Percentiles rank a stretch among this genome's conserved stretches.
Conservation (phyloP, 352 stramenopile species). For the Globisporangium mamillatum region DNA sequence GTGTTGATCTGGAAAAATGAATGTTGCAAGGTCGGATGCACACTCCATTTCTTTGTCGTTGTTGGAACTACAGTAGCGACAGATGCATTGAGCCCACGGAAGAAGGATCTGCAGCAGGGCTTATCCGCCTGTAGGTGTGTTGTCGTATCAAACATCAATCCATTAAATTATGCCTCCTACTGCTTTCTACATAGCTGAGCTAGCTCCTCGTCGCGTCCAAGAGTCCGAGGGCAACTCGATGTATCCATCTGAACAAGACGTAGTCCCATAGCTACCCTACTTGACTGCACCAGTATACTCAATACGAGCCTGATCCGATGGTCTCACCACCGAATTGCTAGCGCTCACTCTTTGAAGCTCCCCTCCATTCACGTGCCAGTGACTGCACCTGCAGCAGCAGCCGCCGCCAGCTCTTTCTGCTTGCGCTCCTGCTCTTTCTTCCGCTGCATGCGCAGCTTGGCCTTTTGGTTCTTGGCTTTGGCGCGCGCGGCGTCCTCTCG, state of each 20-base stretch:
- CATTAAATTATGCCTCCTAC: not conserved
- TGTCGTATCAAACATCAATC: not conserved
- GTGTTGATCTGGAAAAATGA: not conserved
- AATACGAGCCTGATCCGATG: not conserved
- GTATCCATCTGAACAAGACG: not conserved
- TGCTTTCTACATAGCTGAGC: not conserved
- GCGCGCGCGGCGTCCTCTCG: constrained; percentile 59
- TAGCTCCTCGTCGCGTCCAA: not conserved
- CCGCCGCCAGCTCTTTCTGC: constrained; percentile 13
- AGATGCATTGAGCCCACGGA: not conserved
- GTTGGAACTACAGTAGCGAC: not conserved
- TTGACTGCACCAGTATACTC: not conserved
- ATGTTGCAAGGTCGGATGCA: not conserved
- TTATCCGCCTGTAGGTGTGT: not conserved
- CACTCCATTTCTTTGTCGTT: not conserved
- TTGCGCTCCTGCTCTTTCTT: constrained; percentile 67
- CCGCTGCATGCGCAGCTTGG: constrained; percentile 67
- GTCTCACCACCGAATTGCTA: not conserved
- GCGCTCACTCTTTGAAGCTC: not conserved
- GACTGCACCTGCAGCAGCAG: not conserved
- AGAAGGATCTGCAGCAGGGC: no score
- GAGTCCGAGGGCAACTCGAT: not conserved
- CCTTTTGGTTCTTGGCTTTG: constrained; percentile 75
- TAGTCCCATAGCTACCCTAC: no score
- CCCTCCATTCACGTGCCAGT: not conserved